Conservation (phyloP, 345 rosid genomes). For the Anacardium occidentale region DNA sequence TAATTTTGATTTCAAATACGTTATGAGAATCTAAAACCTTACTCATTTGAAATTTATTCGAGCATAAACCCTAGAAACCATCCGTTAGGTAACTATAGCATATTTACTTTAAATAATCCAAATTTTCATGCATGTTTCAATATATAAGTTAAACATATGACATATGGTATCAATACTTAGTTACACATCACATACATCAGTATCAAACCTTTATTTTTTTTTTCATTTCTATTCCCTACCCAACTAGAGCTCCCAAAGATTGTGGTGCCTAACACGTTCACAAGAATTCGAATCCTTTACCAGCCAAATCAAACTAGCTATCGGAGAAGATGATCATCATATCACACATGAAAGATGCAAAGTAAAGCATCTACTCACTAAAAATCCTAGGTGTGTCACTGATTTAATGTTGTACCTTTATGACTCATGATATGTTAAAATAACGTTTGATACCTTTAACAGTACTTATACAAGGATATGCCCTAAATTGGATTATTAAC, state of each 20-base stretch:
- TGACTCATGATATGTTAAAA: background rate
- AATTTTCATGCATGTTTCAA: background rate
- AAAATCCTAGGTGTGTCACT: slow-evolving; percentile 26
- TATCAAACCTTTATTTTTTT: background rate
- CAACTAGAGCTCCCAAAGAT: slow-evolving; percentile 12
- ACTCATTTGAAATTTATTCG: background rate
- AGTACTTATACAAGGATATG: slow-evolving; percentile 26
- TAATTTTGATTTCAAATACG: slow-evolving; percentile 8
- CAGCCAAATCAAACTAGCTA: background rate
- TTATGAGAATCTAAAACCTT: background rate
- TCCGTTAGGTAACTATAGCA: background rate
- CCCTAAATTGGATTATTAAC: slow-evolving; percentile 16
- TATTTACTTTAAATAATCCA: background rate
- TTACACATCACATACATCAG: slow-evolving; percentile 17
- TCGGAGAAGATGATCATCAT: background rate
- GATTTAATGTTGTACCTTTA: slow-evolving; percentile 15
- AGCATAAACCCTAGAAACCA: background rate
- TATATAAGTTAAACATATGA: background rate
- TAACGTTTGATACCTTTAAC: background rate
- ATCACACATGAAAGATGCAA: slow-evolving; percentile 21
- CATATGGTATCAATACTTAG: slow-evolving; percentile 21
- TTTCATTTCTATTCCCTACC: background rate
- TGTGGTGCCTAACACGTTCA: slow-evolving; percentile 14
- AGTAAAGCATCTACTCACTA: slow-evolving; percentile 31
- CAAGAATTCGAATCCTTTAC: slow-evolving; percentile 30